Evolutionary conservation across 176 grass and related monocot genomes (phyloP), one percentile per base, ranked within the genome.

Genomic region (Oropetium thomaeum): DNA sequence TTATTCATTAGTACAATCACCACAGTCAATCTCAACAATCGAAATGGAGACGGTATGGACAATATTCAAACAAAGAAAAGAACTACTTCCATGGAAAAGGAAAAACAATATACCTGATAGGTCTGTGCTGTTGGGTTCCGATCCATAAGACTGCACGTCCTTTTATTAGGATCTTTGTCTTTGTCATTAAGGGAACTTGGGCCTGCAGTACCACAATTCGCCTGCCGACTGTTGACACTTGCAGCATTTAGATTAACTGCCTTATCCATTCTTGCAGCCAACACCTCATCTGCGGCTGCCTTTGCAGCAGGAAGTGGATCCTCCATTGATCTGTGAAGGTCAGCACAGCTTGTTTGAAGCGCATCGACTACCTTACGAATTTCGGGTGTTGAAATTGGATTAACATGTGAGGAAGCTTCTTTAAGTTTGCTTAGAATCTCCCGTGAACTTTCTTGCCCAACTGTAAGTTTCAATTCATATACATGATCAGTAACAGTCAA

Each of bases 281-380:
- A 74, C 32, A 89, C 47, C 68, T 89, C 63, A 74, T 71, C 76
- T 67, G 81, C 90, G 37, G 64, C 53, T 54, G 19, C 65, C 79
- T 81, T 84, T 41, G 87, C 87, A 65, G 69, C 67, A 59, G 83
- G 87, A 76, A 90, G 82, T 62, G 84, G 90, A 66, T 93, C 90
- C 11, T 65, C 73, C 12, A 87, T 41, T 26, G 51, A 69, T 69
- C 48, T 76, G 5, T 52, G 87, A 25, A 93, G 90, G 47, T 93
- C 65, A 35, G 65, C 63, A 35, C 77, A 82, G 67, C 87, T 90
- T 87, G 74, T 76, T 71, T 85, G 84, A 31, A 90, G 74, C 8
- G 68, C 78, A 48, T 82, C 30, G 39, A 75, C 49, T 25, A 81
- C 73, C 58, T 82, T 85, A 34, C 67, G 28, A 43, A 89, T 64